These are phyloP conservation scores for Saccharomyces hybrid DNA, from an alignment of 1,139 yeast species.

Conservation along the genomic window DNA sequence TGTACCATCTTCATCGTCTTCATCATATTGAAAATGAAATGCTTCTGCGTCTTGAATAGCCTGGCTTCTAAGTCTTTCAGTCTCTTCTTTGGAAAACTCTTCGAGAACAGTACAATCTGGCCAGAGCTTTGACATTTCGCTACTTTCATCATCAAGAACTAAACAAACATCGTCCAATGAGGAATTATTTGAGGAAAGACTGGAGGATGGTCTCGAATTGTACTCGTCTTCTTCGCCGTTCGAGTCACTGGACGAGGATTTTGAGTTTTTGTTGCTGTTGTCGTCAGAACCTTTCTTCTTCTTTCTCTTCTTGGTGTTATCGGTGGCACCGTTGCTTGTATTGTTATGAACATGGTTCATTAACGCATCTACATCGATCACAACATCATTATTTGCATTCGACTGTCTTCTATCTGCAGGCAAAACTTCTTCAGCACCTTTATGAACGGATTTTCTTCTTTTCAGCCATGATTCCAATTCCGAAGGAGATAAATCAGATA, in stretches of 20 bases:
- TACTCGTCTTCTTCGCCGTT: conserved; percentile 20
- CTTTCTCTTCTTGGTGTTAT: conserved; percentile 5
- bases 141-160: conserved; percentile 50
- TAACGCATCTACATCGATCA: conserved; percentile 30
- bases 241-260: conserved; percentile 5
- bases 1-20: conserved; percentile 22
- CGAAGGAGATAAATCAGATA: conserved; percentile 6
- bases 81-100: conserved; percentile 70
- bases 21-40: conserved; percentile 33
- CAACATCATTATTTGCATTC: conserved; percentile 22
- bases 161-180: conserved; percentile 86
- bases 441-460: background rate
- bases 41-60: conserved; percentile 38
- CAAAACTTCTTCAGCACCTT: background rate
- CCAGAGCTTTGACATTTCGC: conserved; percentile 43
- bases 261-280: conserved; percentile 7
- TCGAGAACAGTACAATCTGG: conserved; percentile 72
- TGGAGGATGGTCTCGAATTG: conserved; percentile 28
- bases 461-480: conserved; percentile 12
- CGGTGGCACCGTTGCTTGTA: conserved; percentile 7
- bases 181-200: conserved; percentile 58
- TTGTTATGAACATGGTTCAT: conserved; percentile 25
- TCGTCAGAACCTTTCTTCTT: conserved; percentile 8
- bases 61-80: conserved; percentile 38
- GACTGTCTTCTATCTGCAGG: conserved; percentile 10